Conservation (phyloP, 176 grass and related monocot genomes). For the Musa acuminata region DNA sequence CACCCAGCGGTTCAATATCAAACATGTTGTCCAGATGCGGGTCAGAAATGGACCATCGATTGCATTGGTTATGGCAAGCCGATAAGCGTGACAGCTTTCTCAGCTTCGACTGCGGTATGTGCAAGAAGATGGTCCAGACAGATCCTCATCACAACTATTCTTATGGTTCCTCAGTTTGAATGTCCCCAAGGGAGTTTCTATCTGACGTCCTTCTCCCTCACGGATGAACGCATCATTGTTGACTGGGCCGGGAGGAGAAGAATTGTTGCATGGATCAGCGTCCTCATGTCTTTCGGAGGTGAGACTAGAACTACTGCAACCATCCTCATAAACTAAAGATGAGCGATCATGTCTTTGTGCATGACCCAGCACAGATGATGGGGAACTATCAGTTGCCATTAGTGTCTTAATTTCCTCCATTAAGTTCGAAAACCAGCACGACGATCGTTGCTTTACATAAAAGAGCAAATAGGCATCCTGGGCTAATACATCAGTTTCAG, state of each 20-base stretch:
- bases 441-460: conserved; percentile 63
- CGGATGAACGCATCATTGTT: not conserved
- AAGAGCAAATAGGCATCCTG: conserved; percentile 85
- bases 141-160: not conserved
- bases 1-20: not conserved
- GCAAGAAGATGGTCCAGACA: not conserved
- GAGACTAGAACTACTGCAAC: conserved; percentile 10
- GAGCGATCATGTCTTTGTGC: conserved; percentile 30
- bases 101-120: not conserved
- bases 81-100: not conserved
- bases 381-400: conserved; percentile 35
- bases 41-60: not conserved
- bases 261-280: not conserved
- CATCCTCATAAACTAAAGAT: conserved; percentile 21
- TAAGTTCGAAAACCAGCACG: conserved; percentile 74
- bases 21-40: not conserved
- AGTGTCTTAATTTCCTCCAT: conserved; percentile 31
- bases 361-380: conserved; percentile 54
- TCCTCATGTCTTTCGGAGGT: not conserved
- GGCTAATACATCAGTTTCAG: conserved; percentile 35
- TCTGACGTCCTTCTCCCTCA: not conserved
- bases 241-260: not conserved
- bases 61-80: not conserved
- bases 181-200: not conserved
- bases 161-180: too few relatives aligned